Evolutionary conservation across 1,284 basidiomycete species (phyloP), one percentile per base, ranked within the genome.

Genomic region (Porodaedalea pini): DNA sequence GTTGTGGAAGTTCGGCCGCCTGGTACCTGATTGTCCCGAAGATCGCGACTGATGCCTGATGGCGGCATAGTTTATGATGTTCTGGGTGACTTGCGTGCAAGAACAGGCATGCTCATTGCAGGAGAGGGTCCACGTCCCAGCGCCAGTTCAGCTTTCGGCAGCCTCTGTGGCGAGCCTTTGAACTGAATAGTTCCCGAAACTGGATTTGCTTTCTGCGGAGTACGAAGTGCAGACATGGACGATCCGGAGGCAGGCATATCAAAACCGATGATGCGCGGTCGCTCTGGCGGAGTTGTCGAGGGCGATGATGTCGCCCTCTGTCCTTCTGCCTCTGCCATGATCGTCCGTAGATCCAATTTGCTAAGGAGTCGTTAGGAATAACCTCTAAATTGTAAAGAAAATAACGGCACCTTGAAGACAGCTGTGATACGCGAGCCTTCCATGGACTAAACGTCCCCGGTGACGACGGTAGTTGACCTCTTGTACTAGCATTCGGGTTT

Each of bases 281-380:
- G 32, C 13, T 32, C n/a, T 51, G 51, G 44, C 53, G 58, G 31
- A 32, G 57, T 43, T 25, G 40, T 45, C 10, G 45, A 36, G 2
- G 47, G 51, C 5, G 17, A 49, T 52, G 57, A 21, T 2, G 17
- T 19, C 21, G 2, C 4, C 17, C 51, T 52, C 32, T 56, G 54
- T 15, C 39, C 39, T 39, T 82, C 81, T 0, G 84, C 82, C 68
- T 93, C 90, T 0, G 89, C 91, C 83, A 97, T 93, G 61, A 98
- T 86, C 19, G 82, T 76, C 63, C 90, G 86, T 77, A 97, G 85
- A 67, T 96, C 92, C 7, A 80, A 27, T 88, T 92, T 62, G 54
- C 34, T 13, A 25, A 32, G 3, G 15, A 50, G 25, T 34, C 54
- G 23, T 49, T 45, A 48, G 21, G 32, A 27, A 17, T 50, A 1